Conservation (phyloP, 352 stramenopile genomes). For the Plasmopara viticola region DNA sequence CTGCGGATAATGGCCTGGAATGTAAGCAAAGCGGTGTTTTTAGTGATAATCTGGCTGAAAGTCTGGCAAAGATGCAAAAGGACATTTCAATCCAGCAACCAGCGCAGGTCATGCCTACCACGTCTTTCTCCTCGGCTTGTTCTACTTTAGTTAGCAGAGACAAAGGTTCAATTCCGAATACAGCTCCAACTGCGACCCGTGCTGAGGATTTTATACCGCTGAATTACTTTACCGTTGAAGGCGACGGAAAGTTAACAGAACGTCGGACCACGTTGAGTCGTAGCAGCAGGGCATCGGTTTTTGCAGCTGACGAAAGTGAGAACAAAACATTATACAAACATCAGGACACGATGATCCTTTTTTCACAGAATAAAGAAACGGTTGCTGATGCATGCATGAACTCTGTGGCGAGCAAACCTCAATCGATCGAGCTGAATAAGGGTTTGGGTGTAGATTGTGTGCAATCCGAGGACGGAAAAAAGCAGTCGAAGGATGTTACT, state of each 20-base stretch:
- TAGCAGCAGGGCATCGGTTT: slow-evolving; percentile 24
- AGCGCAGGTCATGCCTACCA: slow-evolving; percentile 6
- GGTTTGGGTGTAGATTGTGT: background rate
- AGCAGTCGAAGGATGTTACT: background rate
- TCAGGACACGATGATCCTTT: slow-evolving; percentile 4
- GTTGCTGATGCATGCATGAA: slow-evolving; percentile 1
- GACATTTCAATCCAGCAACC: slow-evolving; percentile 22
- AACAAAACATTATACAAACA: slow-evolving; percentile 12
- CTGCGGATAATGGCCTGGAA: background rate
- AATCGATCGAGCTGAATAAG: slow-evolving; percentile 4
- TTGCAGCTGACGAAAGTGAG: slow-evolving; percentile 15
- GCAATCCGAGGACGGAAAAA: slow-evolving; percentile 3
- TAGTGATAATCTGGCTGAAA: slow-evolving; percentile 16
- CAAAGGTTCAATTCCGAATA: background rate
- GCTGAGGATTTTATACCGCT: slow-evolving; percentile 45
- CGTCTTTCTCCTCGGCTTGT: slow-evolving; percentile 12
- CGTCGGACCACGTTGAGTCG: slow-evolving; percentile 17
- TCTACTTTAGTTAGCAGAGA: slow-evolving; percentile 14
- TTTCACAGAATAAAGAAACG: slow-evolving; percentile 8
- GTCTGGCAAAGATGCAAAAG: slow-evolving; percentile 25
- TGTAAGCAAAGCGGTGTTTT: slow-evolving; percentile 8
- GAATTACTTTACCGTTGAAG: slow-evolving; percentile 41
- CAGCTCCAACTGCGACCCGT: background rate
- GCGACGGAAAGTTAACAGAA: slow-evolving; percentile 26
- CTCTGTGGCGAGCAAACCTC: slow-evolving; percentile 5